Evolutionary conservation across 1,139 yeast species (phyloP), one percentile per base, ranked within the genome.

Genomic region (Yamadazyma sp.): DNA sequence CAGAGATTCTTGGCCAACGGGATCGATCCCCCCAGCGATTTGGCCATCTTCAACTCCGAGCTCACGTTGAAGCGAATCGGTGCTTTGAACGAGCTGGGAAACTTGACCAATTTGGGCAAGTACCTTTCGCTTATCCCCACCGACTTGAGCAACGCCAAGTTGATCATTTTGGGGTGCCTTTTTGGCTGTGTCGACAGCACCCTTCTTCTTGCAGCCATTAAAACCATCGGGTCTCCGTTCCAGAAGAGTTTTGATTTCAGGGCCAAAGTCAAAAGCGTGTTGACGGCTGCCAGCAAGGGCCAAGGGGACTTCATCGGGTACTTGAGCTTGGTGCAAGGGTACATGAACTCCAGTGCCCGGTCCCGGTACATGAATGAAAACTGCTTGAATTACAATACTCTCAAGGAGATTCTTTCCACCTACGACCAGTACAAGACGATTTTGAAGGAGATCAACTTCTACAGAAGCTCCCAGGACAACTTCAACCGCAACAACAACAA

Each of bases 171-270:
- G 44, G 88, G 95, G 1, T 79, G 94, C 34, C 75, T 89, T 10
- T 87, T 91, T 59, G 95, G 95, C 0, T 85, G 95, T 52, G 63
- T 88, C n/a, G 91, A 86, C 33, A 64, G 75, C 25, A 84, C 92
- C 42, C 68, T 87, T 17, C 77, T 91, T 0, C 64, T 88, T 17
- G 92, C 96, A 0, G 80, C 96, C 0, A 72, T 87, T 8, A 64
- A 85, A 31, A 80, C 94, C 12, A 71, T 82, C 5, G 89, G 94
- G 1, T 69, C 80, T 22, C 95, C 95, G 1, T 87, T 89, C 55
- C 58, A 79, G 20, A 75, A 77, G 35, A 79, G 75, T 36, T 62
- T 67, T 25, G 95, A 86, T 11, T 67, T 77, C 38, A 73, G 94
- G 41, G 92, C 83, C 36, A 73, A 70, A 35, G 77, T 86, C 23